A percentile compares a stretch with the other conserved stretches of the same genome.
phyloP scores from a whole-genome alignment of 306 rosid species.

The Casuarina cunninghamiana region DNA sequence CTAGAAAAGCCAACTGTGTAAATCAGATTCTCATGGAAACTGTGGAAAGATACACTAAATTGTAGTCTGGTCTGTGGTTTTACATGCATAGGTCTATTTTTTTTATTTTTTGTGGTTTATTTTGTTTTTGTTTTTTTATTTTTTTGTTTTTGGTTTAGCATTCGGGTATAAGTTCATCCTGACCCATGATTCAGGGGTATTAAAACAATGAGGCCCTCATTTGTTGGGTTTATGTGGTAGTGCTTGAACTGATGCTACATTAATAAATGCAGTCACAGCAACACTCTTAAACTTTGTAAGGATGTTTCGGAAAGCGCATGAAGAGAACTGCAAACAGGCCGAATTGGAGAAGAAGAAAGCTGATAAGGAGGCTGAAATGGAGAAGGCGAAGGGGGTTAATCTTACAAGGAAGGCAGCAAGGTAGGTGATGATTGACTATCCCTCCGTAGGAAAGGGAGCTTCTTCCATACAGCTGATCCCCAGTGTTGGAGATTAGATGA shows the following conservation, averaged over 20 bases:
- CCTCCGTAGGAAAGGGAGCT: slow-evolving; percentile 42
- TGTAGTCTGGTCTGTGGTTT: slow-evolving; percentile 14
- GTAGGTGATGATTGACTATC: slow-evolving; percentile 43
- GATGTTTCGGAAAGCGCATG: slow-evolving; percentile 92
- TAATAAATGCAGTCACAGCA: slow-evolving; percentile 68
- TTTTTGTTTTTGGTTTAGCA: neutral
- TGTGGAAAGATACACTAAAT: neutral
- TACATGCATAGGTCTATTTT: slow-evolving; percentile 3
- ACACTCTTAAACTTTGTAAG: slow-evolving; percentile 79
- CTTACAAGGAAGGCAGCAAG: slow-evolving; percentile 53
- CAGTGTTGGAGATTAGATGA: slow-evolving; percentile 24
- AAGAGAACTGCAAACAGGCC: slow-evolving; percentile 88
- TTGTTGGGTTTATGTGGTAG: neutral
- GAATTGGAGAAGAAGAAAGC: slow-evolving; percentile 91
- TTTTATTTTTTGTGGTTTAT: slow-evolving; percentile 7
- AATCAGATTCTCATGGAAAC: neutral
- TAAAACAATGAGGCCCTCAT: neutral
- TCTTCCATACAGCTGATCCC: slow-evolving; percentile 37
- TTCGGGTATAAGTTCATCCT: neutral
- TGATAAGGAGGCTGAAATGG: slow-evolving; percentile 90
- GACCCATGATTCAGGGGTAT: neutral
- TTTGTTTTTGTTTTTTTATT: neutral
- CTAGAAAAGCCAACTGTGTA: neutral
- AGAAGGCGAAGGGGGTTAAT: slow-evolving; percentile 75
- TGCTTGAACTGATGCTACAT: slow-evolving; percentile 31